A percentile compares a stretch with the other conserved stretches of the same genome.
Conservation (phyloP, 2,329 filamentous ascomycete genomes). For the Trichoderma semiorbis region DNA sequence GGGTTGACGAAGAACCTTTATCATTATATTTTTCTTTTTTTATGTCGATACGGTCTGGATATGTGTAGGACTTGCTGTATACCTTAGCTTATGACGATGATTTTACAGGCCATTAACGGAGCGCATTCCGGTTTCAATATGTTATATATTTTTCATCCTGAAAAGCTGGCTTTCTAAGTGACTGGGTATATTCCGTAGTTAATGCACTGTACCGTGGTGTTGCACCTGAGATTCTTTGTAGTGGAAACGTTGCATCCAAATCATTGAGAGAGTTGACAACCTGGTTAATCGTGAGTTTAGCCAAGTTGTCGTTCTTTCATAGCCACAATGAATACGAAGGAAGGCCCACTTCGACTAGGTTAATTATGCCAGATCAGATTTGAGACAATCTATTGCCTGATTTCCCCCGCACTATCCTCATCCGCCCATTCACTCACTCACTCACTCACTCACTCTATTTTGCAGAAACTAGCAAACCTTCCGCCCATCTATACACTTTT, state of each 20-base stretch:
- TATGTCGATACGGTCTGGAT: conserved; percentile 16
- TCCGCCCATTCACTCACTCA: not conserved
- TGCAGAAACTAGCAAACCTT: not conserved
- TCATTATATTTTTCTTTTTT: not conserved
- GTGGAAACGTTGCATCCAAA: not conserved
- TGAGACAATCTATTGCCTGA: not conserved
- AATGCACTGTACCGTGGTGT: not conserved
- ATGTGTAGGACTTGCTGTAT: conserved; percentile 11
- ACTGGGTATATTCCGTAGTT: not conserved
- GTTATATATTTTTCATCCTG: not conserved
- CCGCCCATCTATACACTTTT: not conserved
- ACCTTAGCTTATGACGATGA: conserved; percentile 16
- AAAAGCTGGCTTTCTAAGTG: not conserved
- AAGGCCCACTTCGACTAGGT: not conserved
- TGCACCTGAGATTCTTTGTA: not conserved
- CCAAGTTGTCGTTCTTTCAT: not conserved
- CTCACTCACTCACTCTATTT: not conserved
- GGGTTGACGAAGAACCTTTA: not conserved
- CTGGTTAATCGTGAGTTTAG: not conserved
- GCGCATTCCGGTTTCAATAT: conserved; percentile 11
- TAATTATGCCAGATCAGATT: not conserved
- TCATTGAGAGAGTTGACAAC: not conserved
- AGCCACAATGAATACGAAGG: not conserved
- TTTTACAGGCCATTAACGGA: conserved; percentile 10
- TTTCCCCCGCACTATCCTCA: not conserved